Base-by-base conservation (phyloP, 441 rosid genomes). In the Erysimum cheiri region DNA sequence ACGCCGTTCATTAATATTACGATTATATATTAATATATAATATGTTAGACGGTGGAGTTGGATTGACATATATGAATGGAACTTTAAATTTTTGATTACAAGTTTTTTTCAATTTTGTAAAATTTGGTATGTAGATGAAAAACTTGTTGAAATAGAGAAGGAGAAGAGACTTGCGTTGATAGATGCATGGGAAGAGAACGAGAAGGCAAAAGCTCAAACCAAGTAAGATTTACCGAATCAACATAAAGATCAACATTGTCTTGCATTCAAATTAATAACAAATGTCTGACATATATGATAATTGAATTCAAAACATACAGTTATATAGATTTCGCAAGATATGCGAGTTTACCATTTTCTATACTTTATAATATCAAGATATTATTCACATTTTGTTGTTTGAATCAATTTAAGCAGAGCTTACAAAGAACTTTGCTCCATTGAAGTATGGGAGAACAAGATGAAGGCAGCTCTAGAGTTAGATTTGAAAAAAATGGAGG, bases 131-230 rank as follows among this genome's bases (percentile, higher is more conserved):
- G 22, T 56, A 75, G 78, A 68, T 62, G 70, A 29, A 11, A 59
- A 60, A 1, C 12, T 62, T 29, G 44, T 55, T 61, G 64, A 69
- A 62, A 48, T 74, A 55, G 78, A 75, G 65, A 61, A 55, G 39
- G 70, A 74, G 64, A 74, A 74, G 60, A 68, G 60, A 33, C 59
- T 68, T 46, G 74, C 78, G 2, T 69, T 74, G 65, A 62, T 74
- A 50, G 56, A 74, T 12, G 74, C 74, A 62, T 75, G 78, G 74
- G 74, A 75, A 69, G 78, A 62, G 46, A 75, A 69, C 40, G 74
- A 75, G 64, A 75, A 75, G 66, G 78, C 78, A 31, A 75, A 68
- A 75, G 66, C 70, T 62, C 64, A 69, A 31, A 69, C 69, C 70
- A 75, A 75, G 78, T 75, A 69, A 69, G 74, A 52, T 26, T 50